Conservation (phyloP, 179 eudicot genomes). For the Beta macrorhiza region DNA sequence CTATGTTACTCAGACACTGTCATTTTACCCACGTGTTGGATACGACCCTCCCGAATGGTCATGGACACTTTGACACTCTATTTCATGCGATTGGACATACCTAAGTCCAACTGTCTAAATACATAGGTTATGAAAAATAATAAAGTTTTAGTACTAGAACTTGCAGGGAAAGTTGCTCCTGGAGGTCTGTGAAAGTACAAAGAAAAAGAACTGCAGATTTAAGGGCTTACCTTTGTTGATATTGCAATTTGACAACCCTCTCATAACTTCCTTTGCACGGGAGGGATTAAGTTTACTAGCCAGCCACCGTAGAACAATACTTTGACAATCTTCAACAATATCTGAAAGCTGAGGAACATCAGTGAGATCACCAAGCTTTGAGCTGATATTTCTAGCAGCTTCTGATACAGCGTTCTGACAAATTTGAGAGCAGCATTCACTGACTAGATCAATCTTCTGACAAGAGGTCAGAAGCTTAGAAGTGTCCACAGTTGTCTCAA, state of each 20-base stretch:
- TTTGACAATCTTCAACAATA: constrained; percentile 61
- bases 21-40: too few relatives aligned
- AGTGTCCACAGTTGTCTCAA: constrained; percentile 67
- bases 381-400: constrained; percentile 73
- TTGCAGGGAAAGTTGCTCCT: background rate
- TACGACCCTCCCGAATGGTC: too few relatives aligned
- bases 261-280: constrained; percentile 70
- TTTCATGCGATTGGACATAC: too few relatives aligned
- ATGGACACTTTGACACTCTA: too few relatives aligned
- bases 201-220: background rate
- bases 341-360: constrained; percentile 53
- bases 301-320: constrained; percentile 78
- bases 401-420: constrained; percentile 85
- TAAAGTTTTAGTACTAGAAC: background rate
- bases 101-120: too few relatives aligned
- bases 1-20: too few relatives aligned
- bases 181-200: background rate
- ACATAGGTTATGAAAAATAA: background rate
- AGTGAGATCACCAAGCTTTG: constrained; percentile 48
- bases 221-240: constrained; percentile 68
- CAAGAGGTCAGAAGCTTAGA: constrained; percentile 66
- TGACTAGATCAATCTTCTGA: constrained; percentile 72
- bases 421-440: constrained; percentile 79
- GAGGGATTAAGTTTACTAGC: constrained; percentile 79
- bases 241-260: constrained; percentile 89